Evolutionary conservation across 1,139 yeast genomes (phyloP).

Genomic region (Magnusiomyces ingens): DNA sequence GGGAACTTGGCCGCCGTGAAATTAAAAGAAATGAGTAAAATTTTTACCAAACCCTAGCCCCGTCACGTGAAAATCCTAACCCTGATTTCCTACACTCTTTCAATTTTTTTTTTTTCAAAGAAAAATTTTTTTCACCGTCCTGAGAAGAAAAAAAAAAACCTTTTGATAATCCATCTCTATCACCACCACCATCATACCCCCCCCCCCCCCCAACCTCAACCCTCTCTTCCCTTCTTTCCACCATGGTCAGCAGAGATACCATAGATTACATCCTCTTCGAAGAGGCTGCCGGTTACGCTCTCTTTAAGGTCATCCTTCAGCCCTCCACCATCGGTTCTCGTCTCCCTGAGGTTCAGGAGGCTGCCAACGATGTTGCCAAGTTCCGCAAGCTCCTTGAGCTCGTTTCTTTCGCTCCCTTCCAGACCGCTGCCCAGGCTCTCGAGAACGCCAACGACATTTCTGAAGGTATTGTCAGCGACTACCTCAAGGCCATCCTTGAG

Average conservation of each 20-base stretch:
- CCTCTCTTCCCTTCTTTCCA: background rate
- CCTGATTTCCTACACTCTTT: background rate
- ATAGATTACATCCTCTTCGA: slow-evolving; percentile 90
- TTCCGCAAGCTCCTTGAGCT: slow-evolving; percentile 91
- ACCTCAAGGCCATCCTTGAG: slow-evolving; percentile 82
- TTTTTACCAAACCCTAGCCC: background rate
- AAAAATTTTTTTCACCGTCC: background rate
- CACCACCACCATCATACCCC: slow-evolving; percentile 1
- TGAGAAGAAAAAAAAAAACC: slow-evolving; percentile 1
- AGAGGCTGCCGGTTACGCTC: slow-evolving; percentile 98
- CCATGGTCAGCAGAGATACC: slow-evolving; percentile 22
- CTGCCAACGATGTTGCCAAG: slow-evolving; percentile 76
- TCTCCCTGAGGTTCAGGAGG: slow-evolving; percentile 89
- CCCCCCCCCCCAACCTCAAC: background rate
- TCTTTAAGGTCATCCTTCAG: slow-evolving; percentile 88
- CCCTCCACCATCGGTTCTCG: slow-evolving; percentile 93
- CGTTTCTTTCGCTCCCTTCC: slow-evolving; percentile 95
- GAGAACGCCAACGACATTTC: slow-evolving; percentile 97
- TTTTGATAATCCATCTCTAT: background rate
- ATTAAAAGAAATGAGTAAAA: background rate
- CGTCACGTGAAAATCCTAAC: background rate
- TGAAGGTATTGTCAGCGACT: slow-evolving; percentile 93
- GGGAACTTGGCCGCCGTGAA: background rate
- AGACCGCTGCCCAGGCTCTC: slow-evolving; percentile 98
- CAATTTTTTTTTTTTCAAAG: background rate